Percentiles rank a stretch among this genome's conserved stretches.
phyloP scores from a whole-genome alignment of 257 asterid species.

The Scutellaria baicalensis region DNA sequence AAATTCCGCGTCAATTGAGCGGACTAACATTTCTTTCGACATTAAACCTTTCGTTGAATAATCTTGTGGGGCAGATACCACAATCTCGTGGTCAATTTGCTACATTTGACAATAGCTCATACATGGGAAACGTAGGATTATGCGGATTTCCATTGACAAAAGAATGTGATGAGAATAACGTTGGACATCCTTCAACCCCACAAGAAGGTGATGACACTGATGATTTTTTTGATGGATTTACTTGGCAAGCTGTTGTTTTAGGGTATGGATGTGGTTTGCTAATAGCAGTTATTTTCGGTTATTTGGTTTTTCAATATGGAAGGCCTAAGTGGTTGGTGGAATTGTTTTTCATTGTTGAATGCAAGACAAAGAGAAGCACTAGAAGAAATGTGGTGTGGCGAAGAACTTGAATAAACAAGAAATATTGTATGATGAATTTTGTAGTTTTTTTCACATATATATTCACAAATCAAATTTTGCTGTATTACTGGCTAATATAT shows the following conservation, averaged over 20 bases:
- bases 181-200: background rate
- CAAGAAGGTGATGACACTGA: background rate
- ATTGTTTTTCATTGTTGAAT: background rate
- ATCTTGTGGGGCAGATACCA: slow-evolving; percentile 7
- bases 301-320: background rate
- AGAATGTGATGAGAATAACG: background rate
- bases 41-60: slow-evolving; percentile 11
- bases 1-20: background rate
- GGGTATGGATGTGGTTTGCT: slow-evolving; percentile 2
- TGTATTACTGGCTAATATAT: no score
- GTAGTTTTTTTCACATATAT: no score
- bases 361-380: background rate
- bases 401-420: background rate
- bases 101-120: slow-evolving; percentile 12
- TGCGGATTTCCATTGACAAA: slow-evolving; percentile 16
- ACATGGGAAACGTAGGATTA: slow-evolving; percentile 1
- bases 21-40: background rate
- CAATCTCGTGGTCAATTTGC: background rate
- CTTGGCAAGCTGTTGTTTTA: background rate
- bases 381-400: background rate
- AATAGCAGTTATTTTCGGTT: background rate
- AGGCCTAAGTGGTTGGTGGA: background rate
- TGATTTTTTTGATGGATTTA: background rate
- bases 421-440: no score
- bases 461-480: no score